Evolutionary conservation across 2,329 filamentous ascomycete species (phyloP).

Genomic region (Chaetomiaceae sp.): DNA sequence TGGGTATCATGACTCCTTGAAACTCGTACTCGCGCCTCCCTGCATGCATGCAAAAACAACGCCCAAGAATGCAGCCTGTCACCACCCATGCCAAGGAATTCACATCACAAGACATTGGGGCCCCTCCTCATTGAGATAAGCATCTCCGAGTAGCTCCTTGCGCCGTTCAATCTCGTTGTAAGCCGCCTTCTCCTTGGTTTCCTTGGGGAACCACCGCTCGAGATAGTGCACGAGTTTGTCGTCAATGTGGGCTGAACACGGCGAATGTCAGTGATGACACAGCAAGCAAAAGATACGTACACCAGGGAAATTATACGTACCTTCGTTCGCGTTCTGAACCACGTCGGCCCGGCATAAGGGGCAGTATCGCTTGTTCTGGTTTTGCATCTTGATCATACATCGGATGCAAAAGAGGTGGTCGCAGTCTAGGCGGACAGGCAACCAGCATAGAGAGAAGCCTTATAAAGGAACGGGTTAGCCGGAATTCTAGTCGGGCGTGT

Average conservation of each 20-base stretch:
- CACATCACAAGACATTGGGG: constrained; percentile 57
- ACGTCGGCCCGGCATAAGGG: constrained; percentile 70
- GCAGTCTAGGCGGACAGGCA: constrained; percentile 71
- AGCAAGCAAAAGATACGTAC: neutral
- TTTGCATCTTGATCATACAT: constrained; percentile 75
- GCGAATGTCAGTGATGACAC: neutral
- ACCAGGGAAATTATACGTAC: constrained; percentile 36
- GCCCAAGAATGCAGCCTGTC: neutral
- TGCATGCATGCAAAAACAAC: neutral
- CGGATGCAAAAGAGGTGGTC: constrained; percentile 76
- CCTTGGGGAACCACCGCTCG: constrained; percentile 67
- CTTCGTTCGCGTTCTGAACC: constrained; percentile 62
- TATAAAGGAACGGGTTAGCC: too few species aligned
- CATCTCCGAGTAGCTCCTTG: constrained; percentile 63
- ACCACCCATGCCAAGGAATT: neutral
- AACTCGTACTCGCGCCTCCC: neutral
- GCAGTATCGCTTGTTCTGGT: constrained; percentile 60
- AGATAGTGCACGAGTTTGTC: constrained; percentile 61
- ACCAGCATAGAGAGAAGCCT: constrained; percentile 68
- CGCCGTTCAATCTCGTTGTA: constrained; percentile 68
- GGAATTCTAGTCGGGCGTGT: too few species aligned
- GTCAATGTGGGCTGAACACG: constrained; percentile 60
- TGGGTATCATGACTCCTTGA: too few species aligned
- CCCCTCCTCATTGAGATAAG: constrained; percentile 43
- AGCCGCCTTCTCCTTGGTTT: constrained; percentile 58